Conservation (phyloP, 164 flowering plant genomes). For the Warburgia ugandensis region DNA sequence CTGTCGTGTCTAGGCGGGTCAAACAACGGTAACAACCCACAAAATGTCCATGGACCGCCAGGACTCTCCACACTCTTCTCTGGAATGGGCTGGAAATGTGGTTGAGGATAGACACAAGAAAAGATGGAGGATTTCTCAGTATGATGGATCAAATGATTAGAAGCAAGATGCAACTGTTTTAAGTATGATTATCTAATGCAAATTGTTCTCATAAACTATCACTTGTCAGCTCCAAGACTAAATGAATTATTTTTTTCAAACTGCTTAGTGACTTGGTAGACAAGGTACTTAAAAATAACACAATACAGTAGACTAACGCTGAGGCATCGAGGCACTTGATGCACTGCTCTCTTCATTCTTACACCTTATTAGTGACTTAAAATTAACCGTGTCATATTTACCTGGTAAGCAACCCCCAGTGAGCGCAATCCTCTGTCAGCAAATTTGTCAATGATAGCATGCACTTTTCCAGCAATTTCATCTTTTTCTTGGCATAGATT, state of each 20-base stretch:
- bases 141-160: conserved; percentile 2
- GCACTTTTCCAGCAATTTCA: conserved; percentile 61
- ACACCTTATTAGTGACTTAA: too few species aligned
- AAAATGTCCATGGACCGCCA: conserved; percentile 85
- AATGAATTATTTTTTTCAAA: too few species aligned
- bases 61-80: conserved; percentile 62
- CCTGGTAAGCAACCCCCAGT: conserved; percentile 80
- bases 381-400: conserved; percentile 9
- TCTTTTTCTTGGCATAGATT: conserved; percentile 56
- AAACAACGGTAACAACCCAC: conserved; percentile 78
- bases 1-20: conserved; percentile 96
- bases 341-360: too few species aligned
- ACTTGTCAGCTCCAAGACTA: too few species aligned
- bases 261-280: too few species aligned
- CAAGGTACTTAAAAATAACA: too few species aligned
- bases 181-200: neutral
- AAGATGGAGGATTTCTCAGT: conserved; percentile 5
- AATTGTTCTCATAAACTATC: neutral
- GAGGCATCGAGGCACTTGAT: too few species aligned
- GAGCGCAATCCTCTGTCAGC: conserved; percentile 85
- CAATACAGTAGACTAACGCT: too few species aligned
- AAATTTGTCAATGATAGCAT: conserved; percentile 66
- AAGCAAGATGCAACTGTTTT: neutral
- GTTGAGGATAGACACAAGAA: neutral
- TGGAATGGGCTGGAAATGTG: conserved; percentile 51